These are phyloP conservation scores for Fistulina hepatica DNA, from an alignment of 1,284 basidiomycete genomes.

Conservation along the genomic window DNA sequence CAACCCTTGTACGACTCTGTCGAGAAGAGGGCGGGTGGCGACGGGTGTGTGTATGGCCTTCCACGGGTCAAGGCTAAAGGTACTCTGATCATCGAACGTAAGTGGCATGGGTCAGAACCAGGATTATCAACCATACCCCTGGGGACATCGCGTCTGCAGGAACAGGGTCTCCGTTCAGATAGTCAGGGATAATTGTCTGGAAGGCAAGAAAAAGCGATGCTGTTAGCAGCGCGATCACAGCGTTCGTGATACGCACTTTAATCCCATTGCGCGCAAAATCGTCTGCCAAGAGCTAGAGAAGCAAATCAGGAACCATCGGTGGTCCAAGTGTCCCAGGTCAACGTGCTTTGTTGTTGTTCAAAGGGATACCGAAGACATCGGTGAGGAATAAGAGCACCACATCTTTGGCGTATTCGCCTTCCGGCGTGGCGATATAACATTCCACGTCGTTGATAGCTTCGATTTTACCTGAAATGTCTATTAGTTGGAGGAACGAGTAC, in stretches of 20 bases:
- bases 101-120: not conserved
- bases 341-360: constrained; percentile 43
- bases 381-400: constrained; percentile 48
- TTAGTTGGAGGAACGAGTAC: not conserved
- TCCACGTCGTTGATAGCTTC: constrained; percentile 36
- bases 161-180: constrained; percentile 28
- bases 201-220: no score
- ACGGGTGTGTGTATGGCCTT: constrained; percentile 15
- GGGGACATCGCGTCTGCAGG: constrained; percentile 11
- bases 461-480: constrained; percentile 15
- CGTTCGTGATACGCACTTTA: constrained; percentile 38
- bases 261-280: constrained; percentile 66
- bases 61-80: constrained; percentile 16
- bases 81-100: not conserved
- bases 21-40: constrained; percentile 18
- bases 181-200: constrained; percentile 20
- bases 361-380: constrained; percentile 57
- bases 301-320: not conserved
- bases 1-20: constrained; percentile 19
- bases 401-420: constrained; percentile 37
- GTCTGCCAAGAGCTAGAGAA: constrained; percentile 48
- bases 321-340: not conserved
- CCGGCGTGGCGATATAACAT: constrained; percentile 41
- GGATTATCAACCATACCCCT: not conserved
- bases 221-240: no score